These are phyloP conservation scores for Eucalyptus tenuipes DNA, from an alignment of 345 rosid species.

Conservation along the genomic window DNA sequence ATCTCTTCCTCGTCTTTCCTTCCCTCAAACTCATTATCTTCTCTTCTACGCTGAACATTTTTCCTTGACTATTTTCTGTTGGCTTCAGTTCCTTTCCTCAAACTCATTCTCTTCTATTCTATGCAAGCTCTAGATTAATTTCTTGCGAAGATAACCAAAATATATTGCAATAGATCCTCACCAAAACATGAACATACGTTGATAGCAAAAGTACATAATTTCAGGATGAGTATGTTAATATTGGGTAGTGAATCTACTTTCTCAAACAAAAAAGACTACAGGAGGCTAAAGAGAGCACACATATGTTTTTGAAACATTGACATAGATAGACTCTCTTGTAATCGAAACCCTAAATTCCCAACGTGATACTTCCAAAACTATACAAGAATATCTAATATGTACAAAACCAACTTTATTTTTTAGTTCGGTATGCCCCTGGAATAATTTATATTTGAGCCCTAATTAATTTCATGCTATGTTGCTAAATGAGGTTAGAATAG, in stretches of 20 bases:
- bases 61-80: not conserved
- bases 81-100: no score
- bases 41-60: not conserved
- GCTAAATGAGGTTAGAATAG: not conserved
- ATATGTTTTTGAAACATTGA: not conserved
- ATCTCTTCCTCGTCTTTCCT: not conserved
- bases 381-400: not conserved
- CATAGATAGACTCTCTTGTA: not conserved
- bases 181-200: not conserved
- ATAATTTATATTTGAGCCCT: not conserved
- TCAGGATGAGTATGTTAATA: not conserved
- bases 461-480: not conserved
- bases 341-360: not conserved
- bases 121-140: not conserved
- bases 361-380: not conserved
- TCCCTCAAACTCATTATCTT: not conserved
- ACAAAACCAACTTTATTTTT: not conserved
- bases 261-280: not conserved
- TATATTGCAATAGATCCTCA: not conserved
- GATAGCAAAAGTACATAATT: not conserved
- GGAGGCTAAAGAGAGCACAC: not conserved
- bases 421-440: not conserved
- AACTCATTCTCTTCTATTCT: no score
- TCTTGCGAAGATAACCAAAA: not conserved
- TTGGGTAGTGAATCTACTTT: not conserved